Percentiles rank a stretch among this genome's conserved stretches.
These are phyloP conservation scores for Croton setiger DNA, from an alignment of 441 rosid species.

Conservation along the genomic window DNA sequence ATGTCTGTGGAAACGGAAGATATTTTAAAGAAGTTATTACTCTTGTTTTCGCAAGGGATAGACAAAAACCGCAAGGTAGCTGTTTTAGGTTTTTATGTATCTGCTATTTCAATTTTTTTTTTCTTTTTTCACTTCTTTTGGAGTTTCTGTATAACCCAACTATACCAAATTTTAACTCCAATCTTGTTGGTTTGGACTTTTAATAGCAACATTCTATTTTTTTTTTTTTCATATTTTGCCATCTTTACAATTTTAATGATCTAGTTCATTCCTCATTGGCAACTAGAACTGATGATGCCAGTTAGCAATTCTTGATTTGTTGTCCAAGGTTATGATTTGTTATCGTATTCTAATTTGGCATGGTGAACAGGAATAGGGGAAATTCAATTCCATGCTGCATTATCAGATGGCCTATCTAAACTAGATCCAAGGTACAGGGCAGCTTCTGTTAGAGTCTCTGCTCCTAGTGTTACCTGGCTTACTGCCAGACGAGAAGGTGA, in stretches of 20 bases:
- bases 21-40: conserved; percentile 37
- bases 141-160: too few species aligned
- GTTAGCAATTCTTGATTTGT: not conserved
- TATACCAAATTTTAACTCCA: not conserved
- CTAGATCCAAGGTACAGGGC: conserved; percentile 65
- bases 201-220: not conserved
- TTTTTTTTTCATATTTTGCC: not conserved
- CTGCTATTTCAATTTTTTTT: not conserved
- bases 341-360: conserved; percentile 19
- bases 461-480: conserved; percentile 39
- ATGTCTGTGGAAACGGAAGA: conserved; percentile 15
- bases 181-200: not conserved
- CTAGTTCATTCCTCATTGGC: not conserved
- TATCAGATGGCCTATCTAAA: conserved; percentile 61
- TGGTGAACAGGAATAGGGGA: conserved; percentile 50
- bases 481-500: conserved; percentile 70
- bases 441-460: conserved; percentile 39
- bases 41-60: conserved; percentile 68
- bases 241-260: not conserved
- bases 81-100: conserved; percentile 14
- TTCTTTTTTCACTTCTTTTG: too few species aligned
- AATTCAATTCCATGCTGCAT: conserved; percentile 55
- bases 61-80: conserved; percentile 54
- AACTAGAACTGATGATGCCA: not conserved
- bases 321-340: not conserved